Evolutionary conservation across 208 protist species (phyloP).

Genomic region (Leishmania tropica): DNA sequence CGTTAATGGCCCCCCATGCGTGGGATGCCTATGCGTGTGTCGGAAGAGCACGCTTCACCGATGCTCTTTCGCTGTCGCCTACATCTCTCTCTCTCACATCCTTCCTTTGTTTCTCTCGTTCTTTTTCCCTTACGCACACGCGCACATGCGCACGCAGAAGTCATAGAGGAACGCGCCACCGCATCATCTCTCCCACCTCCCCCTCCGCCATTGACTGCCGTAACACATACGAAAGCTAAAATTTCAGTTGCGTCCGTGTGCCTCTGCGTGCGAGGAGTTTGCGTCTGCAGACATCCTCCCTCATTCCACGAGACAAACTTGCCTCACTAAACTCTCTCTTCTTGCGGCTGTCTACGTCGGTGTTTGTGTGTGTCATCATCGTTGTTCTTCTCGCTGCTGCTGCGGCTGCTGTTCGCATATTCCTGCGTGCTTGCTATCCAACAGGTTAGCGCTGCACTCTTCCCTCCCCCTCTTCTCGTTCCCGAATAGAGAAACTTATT

Average conservation of each 20-base stretch:
- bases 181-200: slow-evolving; percentile 3
- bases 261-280: not conserved
- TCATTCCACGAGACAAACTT: not conserved
- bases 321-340: not conserved
- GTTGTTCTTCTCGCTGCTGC: not conserved
- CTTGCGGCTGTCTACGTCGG: not conserved
- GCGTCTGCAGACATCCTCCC: not conserved
- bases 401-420: not conserved
- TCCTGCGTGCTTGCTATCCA: not conserved
- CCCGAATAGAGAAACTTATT: slow-evolving; percentile 9
- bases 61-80: not conserved
- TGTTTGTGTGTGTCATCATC: not conserved
- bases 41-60: not conserved
- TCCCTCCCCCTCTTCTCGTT: not conserved
- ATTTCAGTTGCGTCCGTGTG: not conserved
- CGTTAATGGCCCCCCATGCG: not conserved
- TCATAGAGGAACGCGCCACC: slow-evolving; percentile 5
- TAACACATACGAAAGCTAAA: not conserved
- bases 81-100: not conserved
- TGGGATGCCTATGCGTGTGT: not conserved
- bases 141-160: not conserved
- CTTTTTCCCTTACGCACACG: not conserved
- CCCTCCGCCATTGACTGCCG: not conserved
- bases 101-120: not conserved
- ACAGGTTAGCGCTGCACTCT: not conserved